Percentiles rank a stretch among this genome's conserved stretches.
phyloP scores from a whole-genome alignment of 495 filamentous ascomycete species.

The Podospora sp. region DNA sequence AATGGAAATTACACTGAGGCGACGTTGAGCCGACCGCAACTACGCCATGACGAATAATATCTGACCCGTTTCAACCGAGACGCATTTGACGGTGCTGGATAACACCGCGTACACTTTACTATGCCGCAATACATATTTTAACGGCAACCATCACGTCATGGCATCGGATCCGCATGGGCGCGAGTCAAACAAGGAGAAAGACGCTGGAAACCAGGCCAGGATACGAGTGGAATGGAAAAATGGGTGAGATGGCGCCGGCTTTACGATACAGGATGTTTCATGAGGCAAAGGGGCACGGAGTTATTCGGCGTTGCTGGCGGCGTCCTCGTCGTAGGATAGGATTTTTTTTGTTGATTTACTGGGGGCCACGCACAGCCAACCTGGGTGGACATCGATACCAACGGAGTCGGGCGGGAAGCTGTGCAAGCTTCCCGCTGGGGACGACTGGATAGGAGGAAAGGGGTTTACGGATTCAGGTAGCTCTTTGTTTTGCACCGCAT shows the following conservation, averaged over 20 bases:
- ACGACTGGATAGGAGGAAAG: neutral
- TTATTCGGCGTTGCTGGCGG: conserved; percentile 31
- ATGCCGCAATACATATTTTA: neutral
- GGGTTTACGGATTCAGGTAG: conserved; percentile 1
- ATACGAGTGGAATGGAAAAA: neutral
- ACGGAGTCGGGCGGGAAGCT: neutral
- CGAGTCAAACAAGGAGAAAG: neutral
- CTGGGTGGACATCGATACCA: conserved; percentile 6
- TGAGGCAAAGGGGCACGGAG: conserved; percentile 22
- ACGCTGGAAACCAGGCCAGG: neutral
- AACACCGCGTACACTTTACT: conserved; percentile 21
- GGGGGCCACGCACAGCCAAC: neutral
- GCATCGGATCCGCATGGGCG: neutral
- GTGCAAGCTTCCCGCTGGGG: neutral
- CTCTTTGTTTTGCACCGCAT: conserved; percentile 7
- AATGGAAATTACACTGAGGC: neutral
- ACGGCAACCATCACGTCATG: neutral
- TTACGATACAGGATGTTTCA: conserved; percentile 18
- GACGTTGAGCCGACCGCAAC: neutral
- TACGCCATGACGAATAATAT: conserved; percentile 4
- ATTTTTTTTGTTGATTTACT: conserved; percentile 13
- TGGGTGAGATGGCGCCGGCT: conserved; percentile 14
- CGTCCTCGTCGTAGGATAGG: conserved; percentile 20
- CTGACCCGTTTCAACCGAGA: neutral
- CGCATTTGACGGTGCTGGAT: conserved; percentile 27